Percentiles rank a stretch among this genome's conserved stretches.
Evolutionary conservation across 805 yeast genomes (phyloP).

Genomic region (Ogataea methanolica): DNA sequence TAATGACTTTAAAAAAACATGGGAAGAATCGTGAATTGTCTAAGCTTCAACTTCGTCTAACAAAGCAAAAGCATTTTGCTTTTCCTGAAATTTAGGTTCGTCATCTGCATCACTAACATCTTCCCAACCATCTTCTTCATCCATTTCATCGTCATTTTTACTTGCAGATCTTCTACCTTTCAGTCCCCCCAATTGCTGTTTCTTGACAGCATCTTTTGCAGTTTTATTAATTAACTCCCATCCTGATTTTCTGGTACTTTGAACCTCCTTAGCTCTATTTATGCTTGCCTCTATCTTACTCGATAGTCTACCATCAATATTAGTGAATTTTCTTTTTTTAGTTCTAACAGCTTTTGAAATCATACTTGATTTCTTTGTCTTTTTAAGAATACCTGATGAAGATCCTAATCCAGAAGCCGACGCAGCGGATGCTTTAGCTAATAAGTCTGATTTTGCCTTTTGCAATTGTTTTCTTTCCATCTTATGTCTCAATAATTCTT

Average conservation of each 20-base stretch:
- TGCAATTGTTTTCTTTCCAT: slow-evolving; percentile 33
- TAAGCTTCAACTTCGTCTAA: slow-evolving; percentile 25
- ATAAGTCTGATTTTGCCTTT: slow-evolving; percentile 13
- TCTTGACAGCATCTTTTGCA: slow-evolving; percentile 30
- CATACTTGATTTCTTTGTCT: slow-evolving; percentile 17
- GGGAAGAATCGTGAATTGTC: neutral
- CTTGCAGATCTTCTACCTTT: neutral
- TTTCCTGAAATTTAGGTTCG: slow-evolving; percentile 4
- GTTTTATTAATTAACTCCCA: slow-evolving; percentile 66
- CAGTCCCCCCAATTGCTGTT: slow-evolving; percentile 4
- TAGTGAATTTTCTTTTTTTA: slow-evolving; percentile 45
- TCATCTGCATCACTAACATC: slow-evolving; percentile 15
- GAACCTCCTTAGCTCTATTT: slow-evolving; percentile 58
- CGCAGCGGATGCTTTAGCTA: neutral
- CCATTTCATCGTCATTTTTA: slow-evolving; percentile 12
- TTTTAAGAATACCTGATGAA: slow-evolving; percentile 15
- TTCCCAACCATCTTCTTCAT: slow-evolving; percentile 19
- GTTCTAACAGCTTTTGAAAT: slow-evolving; percentile 27
- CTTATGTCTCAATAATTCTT: slow-evolving; percentile 53
- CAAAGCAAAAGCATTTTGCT: slow-evolving; percentile 23
- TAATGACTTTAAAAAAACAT: too few relatives aligned
- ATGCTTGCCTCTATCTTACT: slow-evolving; percentile 63
- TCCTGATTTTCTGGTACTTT: slow-evolving; percentile 58
- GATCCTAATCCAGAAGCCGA: neutral
- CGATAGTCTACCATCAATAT: slow-evolving; percentile 50